Evolutionary conservation across 2,329 filamentous ascomycete species (phyloP).

Genomic region (Hymenotorrendiella dingleyae): DNA sequence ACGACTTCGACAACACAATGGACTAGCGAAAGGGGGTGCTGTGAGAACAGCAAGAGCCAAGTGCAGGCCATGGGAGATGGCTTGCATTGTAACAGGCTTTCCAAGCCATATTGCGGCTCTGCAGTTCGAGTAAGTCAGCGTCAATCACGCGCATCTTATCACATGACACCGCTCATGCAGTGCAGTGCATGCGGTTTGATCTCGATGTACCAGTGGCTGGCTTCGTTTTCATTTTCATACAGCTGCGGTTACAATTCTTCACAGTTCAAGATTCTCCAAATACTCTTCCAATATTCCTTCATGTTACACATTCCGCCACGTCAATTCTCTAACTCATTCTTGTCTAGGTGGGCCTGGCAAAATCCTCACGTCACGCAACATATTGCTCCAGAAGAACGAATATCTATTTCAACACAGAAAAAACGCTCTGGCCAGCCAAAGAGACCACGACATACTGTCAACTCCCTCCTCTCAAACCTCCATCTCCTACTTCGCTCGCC

Average conservation of each 20-base stretch:
- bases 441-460: slow-evolving; percentile 54
- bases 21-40: slow-evolving; percentile 73
- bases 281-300: too few relatives aligned
- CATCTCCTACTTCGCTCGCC: slow-evolving; percentile 72
- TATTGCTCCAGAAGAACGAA: slow-evolving; percentile 59
- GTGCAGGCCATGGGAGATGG: slow-evolving; percentile 87
- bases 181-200: too few relatives aligned
- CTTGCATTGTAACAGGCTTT: slow-evolving; percentile 80
- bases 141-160: too few relatives aligned
- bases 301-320: too few relatives aligned
- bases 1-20: slow-evolving; percentile 89
- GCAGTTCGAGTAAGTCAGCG: slow-evolving; percentile 74
- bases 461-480: slow-evolving; percentile 69
- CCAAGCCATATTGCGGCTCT: slow-evolving; percentile 80
- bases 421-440: slow-evolving; percentile 50
- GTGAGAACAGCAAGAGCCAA: slow-evolving; percentile 61
- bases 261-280: too few relatives aligned
- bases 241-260: too few relatives aligned
- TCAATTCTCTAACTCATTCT: neutral
- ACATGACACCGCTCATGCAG: too few relatives aligned
- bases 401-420: slow-evolving; percentile 44
- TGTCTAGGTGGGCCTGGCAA: slow-evolving; percentile 77
- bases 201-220: too few relatives aligned
- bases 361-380: slow-evolving; percentile 78
- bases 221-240: too few relatives aligned